Conservation (phyloP, 2,329 filamentous ascomycete species). For the Exophiala viscosa region DNA sequence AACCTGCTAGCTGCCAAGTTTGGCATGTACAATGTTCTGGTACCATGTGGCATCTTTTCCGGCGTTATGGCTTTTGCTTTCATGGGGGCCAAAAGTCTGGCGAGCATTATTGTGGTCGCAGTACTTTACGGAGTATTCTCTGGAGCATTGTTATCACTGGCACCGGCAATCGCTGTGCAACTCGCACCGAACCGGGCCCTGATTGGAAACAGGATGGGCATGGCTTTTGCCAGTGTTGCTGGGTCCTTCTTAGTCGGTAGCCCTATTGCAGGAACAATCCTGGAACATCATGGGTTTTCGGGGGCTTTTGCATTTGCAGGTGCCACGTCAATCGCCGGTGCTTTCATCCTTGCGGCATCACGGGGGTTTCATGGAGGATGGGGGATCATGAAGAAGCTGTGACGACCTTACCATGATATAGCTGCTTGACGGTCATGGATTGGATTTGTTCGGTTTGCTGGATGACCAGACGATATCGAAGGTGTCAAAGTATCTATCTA, state of each 20-base stretch:
- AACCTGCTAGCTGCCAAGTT: too few relatives aligned
- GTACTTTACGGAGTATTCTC: constrained; percentile 1
- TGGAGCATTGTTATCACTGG: neutral
- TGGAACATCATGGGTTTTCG: neutral
- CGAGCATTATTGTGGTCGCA: neutral
- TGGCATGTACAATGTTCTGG: too few relatives aligned
- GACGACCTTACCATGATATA: too few relatives aligned
- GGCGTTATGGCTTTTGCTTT: too few relatives aligned
- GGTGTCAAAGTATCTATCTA: too few relatives aligned
- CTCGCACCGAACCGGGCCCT: constrained; percentile 32
- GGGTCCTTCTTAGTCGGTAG: neutral
- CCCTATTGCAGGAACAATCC: neutral
- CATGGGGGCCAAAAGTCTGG: neutral
- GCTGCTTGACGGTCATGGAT: too few relatives aligned
- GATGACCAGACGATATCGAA: neutral
- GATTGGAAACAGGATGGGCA: constrained; percentile 43
- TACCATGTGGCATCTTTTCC: too few relatives aligned
- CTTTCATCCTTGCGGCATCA: neutral
- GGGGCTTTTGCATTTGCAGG: neutral
- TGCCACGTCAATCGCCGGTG: neutral
- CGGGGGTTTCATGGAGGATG: neutral
- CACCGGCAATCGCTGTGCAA: constrained; percentile 34
- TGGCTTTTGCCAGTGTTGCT: constrained; percentile 33
- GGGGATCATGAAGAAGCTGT: neutral
- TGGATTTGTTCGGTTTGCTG: neutral